Conservation (phyloP, 1,139 yeast genomes). For the Candida neerlandica region DNA sequence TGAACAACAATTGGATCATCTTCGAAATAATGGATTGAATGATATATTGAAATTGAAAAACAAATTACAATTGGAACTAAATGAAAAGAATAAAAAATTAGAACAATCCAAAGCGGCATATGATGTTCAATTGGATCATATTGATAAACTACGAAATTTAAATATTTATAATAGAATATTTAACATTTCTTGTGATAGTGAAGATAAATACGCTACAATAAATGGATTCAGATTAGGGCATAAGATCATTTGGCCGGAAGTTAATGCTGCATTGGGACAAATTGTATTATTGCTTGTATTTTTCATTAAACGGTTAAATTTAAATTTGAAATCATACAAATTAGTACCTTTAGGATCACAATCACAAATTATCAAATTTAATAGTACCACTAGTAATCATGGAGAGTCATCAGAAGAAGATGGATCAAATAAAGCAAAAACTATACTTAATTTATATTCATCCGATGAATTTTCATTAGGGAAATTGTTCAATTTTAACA, state of each 20-base stretch:
- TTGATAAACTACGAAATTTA: constrained; percentile 69
- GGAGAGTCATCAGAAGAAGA: no score
- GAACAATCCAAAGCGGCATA: constrained; percentile 65
- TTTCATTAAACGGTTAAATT: constrained; percentile 56
- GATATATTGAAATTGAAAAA: constrained; percentile 52
- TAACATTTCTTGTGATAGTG: constrained; percentile 67
- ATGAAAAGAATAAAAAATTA: constrained; percentile 51
- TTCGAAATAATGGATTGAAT: constrained; percentile 45
- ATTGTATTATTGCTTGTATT: constrained; percentile 70
- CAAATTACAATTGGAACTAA: constrained; percentile 50
- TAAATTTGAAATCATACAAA: constrained; percentile 60
- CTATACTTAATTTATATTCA: constrained; percentile 54
- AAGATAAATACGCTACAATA: constrained; percentile 81
- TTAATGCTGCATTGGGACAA: constrained; percentile 92
- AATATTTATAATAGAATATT: constrained; percentile 85
- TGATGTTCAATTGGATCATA: constrained; percentile 59
- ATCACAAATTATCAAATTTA: constrained; percentile 68
- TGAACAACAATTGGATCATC: constrained; percentile 41
- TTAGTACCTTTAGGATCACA: constrained; percentile 84
- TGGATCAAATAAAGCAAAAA: constrained; percentile 21
- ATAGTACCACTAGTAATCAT: no score
- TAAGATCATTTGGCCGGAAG: constrained; percentile 84
- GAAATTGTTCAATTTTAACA: constrained; percentile 67
- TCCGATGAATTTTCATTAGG: constrained; percentile 72
- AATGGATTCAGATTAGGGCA: constrained; percentile 81